Evolutionary conservation across 1,139 yeast genomes (phyloP).

Genomic region (Geotrichum aggregatum): DNA sequence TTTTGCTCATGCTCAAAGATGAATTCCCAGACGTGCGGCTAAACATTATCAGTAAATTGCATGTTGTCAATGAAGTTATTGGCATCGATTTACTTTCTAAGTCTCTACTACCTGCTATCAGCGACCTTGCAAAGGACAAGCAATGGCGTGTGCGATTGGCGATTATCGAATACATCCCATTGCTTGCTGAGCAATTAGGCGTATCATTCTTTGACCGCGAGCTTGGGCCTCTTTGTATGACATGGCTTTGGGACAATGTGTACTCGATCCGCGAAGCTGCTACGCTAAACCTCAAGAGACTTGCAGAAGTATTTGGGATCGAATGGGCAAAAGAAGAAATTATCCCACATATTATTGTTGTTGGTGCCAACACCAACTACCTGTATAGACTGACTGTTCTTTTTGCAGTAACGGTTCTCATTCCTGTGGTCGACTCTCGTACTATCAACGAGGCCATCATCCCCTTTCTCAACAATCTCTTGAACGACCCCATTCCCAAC

Average conservation of each 20-base stretch:
- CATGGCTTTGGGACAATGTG: conserved; percentile 98
- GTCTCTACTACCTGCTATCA: conserved; percentile 88
- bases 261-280: conserved; percentile 97
- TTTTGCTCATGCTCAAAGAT: conserved; percentile 90
- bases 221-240: conserved; percentile 82
- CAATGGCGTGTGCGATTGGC: conserved; percentile 98
- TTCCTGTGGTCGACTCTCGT: conserved; percentile 50
- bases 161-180: conserved; percentile 92
- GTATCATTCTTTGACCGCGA: conserved; percentile 90
- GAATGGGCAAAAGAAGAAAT: conserved; percentile 89
- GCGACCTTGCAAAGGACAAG: conserved; percentile 91
- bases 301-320: conserved; percentile 84
- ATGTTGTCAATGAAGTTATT: conserved; percentile 87
- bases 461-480: conserved; percentile 71
- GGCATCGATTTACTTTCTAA: conserved; percentile 87
- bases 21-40: conserved; percentile 95
- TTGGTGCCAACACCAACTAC: conserved; percentile 58
- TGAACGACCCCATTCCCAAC: conserved; percentile 83
- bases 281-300: conserved; percentile 70
- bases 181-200: conserved; percentile 93
- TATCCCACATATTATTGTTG: conserved; percentile 63
- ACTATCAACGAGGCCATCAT: conserved; percentile 62
- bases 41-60: conserved; percentile 86
- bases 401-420: conserved; percentile 76
- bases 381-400: conserved; percentile 88